Conservation (phyloP, 495 filamentous ascomycete species). For the Oleoguttula mirabilis region DNA sequence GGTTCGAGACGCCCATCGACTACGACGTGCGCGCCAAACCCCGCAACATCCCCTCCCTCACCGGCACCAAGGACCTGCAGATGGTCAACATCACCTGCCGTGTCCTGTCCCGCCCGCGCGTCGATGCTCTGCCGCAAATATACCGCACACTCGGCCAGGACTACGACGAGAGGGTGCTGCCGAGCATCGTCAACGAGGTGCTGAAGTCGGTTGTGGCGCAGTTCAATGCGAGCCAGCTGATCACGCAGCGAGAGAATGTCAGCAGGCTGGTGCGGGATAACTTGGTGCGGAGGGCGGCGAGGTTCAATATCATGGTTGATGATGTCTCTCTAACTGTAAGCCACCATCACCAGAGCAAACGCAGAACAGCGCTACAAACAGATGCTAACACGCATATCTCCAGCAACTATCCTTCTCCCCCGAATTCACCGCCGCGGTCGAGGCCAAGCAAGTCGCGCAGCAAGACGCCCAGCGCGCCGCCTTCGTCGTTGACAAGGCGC, state of each 20-base stretch:
- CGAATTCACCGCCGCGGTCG: conserved; percentile 96
- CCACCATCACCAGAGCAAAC: conserved; percentile 3
- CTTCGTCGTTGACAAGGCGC: conserved; percentile 96
- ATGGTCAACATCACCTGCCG: conserved; percentile 99
- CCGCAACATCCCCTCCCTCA: conserved; percentile 90
- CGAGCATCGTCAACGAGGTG: conserved; percentile 97
- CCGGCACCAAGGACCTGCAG: conserved; percentile 96
- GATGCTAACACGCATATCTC: conserved; percentile 14
- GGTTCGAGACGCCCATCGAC: conserved; percentile 91
- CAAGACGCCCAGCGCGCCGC: conserved; percentile 96
- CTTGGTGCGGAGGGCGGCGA: conserved; percentile 74
- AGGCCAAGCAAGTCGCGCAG: conserved; percentile 97
- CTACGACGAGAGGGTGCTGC: conserved; percentile 93
- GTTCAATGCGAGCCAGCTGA: conserved; percentile 97
- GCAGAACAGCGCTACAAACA: not conserved
- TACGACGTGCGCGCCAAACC: conserved; percentile 98
- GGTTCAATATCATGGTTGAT: conserved; percentile 94
- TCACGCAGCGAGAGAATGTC: conserved; percentile 96
- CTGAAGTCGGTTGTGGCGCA: conserved; percentile 97
- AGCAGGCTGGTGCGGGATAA: conserved; percentile 85
- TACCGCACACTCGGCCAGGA: conserved; percentile 91
- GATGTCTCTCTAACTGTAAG: conserved; percentile 94
- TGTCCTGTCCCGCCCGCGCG: conserved; percentile 83
- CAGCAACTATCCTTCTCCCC: conserved; percentile 98
- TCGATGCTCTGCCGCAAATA: conserved; percentile 85